Percentiles rank a stretch among this genome's conserved stretches.
These are phyloP conservation scores for Blastobotrys ciferrii DNA, from an alignment of 1,139 yeast genomes.

Conservation along the genomic window DNA sequence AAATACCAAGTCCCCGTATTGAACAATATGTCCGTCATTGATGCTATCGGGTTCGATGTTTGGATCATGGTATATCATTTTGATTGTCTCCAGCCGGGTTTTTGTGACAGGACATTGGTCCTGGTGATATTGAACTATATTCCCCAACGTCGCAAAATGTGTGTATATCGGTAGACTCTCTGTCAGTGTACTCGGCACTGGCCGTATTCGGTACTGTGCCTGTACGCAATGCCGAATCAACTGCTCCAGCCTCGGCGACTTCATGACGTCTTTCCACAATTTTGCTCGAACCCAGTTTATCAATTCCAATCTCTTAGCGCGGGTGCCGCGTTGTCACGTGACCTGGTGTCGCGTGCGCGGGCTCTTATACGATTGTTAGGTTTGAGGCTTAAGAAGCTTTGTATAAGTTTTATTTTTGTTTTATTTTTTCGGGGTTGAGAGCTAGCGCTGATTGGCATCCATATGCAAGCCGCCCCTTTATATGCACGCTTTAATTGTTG, in stretches of 20 bases:
- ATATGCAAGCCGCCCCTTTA: no score
- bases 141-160: conserved; percentile 24
- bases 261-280: neutral
- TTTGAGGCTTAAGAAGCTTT: no score
- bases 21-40: conserved; percentile 17
- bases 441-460: no score
- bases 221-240: conserved; percentile 29
- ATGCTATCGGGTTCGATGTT: conserved; percentile 6
- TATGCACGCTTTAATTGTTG: no score
- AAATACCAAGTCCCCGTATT: conserved; percentile 7
- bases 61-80: conserved; percentile 33
- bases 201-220: conserved; percentile 30
- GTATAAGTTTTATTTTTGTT: no score
- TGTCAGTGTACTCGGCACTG: conserved; percentile 31
- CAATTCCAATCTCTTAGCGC: no score
- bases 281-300: neutral
- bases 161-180: conserved; percentile 32
- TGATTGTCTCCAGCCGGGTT: conserved; percentile 28
- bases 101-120: conserved; percentile 37
- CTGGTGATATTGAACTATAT: conserved; percentile 34
- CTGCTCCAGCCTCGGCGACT: neutral
- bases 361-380: no score
- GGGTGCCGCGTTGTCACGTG: neutral
- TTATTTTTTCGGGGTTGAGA: no score
- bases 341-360: no score